Base-by-base conservation (phyloP, 768 basidiomycete genomes). In the Tylopilus sp. region DNA sequence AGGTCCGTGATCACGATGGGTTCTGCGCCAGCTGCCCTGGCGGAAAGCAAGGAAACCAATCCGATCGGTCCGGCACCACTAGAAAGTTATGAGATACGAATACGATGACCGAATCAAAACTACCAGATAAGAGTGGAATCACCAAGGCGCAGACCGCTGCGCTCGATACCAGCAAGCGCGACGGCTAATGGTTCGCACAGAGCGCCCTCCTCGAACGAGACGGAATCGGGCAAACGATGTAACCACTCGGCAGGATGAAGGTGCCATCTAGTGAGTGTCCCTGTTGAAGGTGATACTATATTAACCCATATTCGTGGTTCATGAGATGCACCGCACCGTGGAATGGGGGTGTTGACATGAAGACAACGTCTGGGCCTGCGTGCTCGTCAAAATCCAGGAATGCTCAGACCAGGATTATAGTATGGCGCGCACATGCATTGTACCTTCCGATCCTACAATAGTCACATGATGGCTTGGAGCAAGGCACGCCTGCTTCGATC, bases 61-160 rank as follows among this genome's bases (percentile, higher is more conserved):
- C 85, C 85, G 49, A 87, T 86, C 3, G 85, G 85, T 17, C 85
- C 85, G 22, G 84, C 82, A 50, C 85, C 85, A 61, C 83, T 85
- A 52, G 45, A 52, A 31, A 46, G 19, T 14, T 24, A 38, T 68
- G 21, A 26, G 13, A 45, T 25, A 45, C 37, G n/a, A 45, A 21
- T 16, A 25, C 22, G 19, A 41, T 25, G 6, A 10, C 36, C 24
- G 38, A n/a, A 21, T 28, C 30, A 8, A 28, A 36, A 8, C 17
- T 68, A 84, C 84, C 84, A 85, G 55, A 86, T 76, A 21, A 86
- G 73, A 43, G 79, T 66, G 10, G 83, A 76, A 61, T 87, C 84
- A 7, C 85, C 85, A 26, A 87, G 82, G 36, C 83, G 78, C 41
- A 87, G 77, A 19, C 77, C 78, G 38, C 84, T 74, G 31, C 85